Conservation (phyloP, 1,139 yeast genomes). For the Debaryomyces psychrophilus region DNA sequence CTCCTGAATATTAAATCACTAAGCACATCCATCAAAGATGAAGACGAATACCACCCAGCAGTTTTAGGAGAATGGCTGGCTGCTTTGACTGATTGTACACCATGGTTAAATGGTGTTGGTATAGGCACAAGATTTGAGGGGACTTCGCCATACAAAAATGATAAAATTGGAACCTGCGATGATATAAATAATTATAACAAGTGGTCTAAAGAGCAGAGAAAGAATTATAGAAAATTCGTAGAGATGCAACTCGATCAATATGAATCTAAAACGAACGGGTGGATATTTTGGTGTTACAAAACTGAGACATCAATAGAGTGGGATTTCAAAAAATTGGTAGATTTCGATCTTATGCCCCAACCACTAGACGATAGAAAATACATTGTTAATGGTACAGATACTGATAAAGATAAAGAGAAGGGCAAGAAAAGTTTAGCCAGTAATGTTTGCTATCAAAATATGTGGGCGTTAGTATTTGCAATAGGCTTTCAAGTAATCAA, state of each 20-base stretch:
- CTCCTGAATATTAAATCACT: constrained; percentile 39
- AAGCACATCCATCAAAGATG: constrained; percentile 38
- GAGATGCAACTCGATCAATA: constrained; percentile 36
- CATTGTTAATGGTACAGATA: constrained; percentile 42
- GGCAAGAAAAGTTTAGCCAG: constrained; percentile 6
- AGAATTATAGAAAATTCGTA: constrained; percentile 51
- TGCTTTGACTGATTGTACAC: constrained; percentile 66
- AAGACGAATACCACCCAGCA: constrained; percentile 48
- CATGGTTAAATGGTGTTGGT: constrained; percentile 65
- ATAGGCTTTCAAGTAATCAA: background rate
- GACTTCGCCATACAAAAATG: constrained; percentile 40
- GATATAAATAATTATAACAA: constrained; percentile 33
- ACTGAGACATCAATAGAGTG: constrained; percentile 65
- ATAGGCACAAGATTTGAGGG: constrained; percentile 63
- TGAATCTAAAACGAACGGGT: constrained; percentile 46
- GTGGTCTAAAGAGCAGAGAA: constrained; percentile 44
- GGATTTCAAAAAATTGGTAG: constrained; percentile 58
- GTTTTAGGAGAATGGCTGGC: constrained; percentile 69
- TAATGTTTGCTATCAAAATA: background rate
- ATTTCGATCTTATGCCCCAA: constrained; percentile 57
- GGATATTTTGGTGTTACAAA: constrained; percentile 74
- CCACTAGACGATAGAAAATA: constrained; percentile 54
- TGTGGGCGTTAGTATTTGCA: background rate
- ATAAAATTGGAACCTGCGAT: constrained; percentile 35
- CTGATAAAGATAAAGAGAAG: constrained; percentile 14